A percentile compares a stretch with the other conserved stretches of the same genome.
Evolutionary conservation across 305 asterid genomes (phyloP).

Genomic region (Fraxinus velutina): DNA sequence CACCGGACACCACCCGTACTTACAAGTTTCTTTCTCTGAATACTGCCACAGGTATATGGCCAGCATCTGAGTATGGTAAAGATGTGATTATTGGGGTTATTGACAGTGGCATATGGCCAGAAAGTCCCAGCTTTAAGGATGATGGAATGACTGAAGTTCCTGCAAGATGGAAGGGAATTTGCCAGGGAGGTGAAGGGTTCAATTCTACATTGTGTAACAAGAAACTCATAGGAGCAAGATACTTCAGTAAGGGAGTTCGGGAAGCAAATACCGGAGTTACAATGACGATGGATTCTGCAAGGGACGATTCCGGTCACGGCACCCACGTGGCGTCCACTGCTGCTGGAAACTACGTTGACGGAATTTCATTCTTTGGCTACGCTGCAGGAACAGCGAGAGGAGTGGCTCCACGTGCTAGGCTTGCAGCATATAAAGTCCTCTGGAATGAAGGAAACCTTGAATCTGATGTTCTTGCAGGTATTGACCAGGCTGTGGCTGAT

Average conservation of each 20-base stretch:
- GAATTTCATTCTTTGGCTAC: constrained; percentile 25
- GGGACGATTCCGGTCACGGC: constrained; percentile 35
- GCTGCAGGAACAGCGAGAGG: constrained; percentile 30
- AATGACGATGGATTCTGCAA: constrained; percentile 30
- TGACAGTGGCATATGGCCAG: constrained; percentile 38
- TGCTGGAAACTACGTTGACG: constrained; percentile 26
- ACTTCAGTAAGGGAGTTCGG: constrained; percentile 27
- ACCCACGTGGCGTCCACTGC: constrained; percentile 30
- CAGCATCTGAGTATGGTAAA: constrained; percentile 36
- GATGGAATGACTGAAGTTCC: constrained; percentile 40
- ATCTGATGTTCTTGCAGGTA: constrained; percentile 25
- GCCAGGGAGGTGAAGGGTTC: constrained; percentile 32
- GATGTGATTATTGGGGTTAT: constrained; percentile 38
- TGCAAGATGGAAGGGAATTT: constrained; percentile 35
- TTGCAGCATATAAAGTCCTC: constrained; percentile 26
- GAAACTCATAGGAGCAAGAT: constrained; percentile 35
- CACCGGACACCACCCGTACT: constrained; percentile 32
- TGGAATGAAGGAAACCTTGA: constrained; percentile 17
- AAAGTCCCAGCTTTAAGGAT: constrained; percentile 32
- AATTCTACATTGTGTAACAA: constrained; percentile 33
- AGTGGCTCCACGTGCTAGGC: constrained; percentile 28
- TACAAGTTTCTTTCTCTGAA: constrained; percentile 37
- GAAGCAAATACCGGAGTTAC: constrained; percentile 22
- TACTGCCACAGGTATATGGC: constrained; percentile 36
- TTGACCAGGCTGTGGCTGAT: constrained; percentile 31